These are phyloP conservation scores for Ophiostoma piceae DNA, from an alignment of 2,329 filamentous ascomycete species.

Conservation along the genomic window DNA sequence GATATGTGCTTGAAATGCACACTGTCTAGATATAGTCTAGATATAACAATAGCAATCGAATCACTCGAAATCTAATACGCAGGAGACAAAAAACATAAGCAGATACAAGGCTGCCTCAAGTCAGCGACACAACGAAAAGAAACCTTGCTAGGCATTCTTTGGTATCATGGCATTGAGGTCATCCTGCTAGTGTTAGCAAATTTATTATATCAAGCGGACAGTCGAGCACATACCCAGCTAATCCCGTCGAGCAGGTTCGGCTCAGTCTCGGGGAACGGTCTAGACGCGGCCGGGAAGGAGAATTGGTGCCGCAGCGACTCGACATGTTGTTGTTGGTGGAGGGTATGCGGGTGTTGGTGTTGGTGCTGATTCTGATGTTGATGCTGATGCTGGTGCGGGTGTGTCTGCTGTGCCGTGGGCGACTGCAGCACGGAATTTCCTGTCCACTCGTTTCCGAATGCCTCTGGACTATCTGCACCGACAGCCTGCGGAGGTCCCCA, in stretches of 20 bases:
- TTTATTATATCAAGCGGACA: background rate
- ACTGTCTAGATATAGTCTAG: background rate
- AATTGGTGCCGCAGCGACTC: slow-evolving; percentile 11
- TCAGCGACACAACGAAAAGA: background rate
- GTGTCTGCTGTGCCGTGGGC: background rate
- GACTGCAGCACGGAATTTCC: background rate
- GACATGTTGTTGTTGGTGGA: slow-evolving; percentile 11
- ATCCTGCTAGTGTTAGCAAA: slow-evolving; percentile 1
- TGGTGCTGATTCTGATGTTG: slow-evolving; percentile 17
- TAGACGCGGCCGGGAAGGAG: background rate
- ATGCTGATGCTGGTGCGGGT: slow-evolving; percentile 14
- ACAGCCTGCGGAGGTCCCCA: slow-evolving; percentile 38
- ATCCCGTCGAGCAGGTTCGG: slow-evolving; percentile 19
- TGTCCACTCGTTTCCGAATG: slow-evolving; percentile 22
- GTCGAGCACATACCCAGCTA: slow-evolving; percentile 17
- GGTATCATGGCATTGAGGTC: slow-evolving; percentile 19
- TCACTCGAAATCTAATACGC: background rate
- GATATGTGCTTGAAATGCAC: background rate
- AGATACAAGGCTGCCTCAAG: background rate
- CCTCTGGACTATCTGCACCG: slow-evolving; percentile 37
- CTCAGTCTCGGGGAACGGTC: slow-evolving; percentile 10
- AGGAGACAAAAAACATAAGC: background rate
- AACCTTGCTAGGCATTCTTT: slow-evolving; percentile 3
- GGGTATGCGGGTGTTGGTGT: background rate
- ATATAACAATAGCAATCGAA: background rate